Evolutionary conservation across 257 asterid species (phyloP).

Genomic region (Nicotiana tomentosiformis): DNA sequence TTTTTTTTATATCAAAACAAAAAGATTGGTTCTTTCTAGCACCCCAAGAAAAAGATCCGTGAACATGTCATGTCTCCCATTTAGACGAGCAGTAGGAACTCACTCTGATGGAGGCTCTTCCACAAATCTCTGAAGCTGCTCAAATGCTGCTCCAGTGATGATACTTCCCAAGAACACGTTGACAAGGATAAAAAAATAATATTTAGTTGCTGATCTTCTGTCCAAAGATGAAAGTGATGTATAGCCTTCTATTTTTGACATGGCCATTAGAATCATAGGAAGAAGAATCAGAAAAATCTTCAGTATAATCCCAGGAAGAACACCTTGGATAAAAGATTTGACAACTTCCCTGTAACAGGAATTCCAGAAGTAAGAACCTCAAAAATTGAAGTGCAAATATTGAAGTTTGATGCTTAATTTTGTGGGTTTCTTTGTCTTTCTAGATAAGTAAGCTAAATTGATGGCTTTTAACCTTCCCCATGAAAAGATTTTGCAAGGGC

Average conservation of each 20-base stretch:
- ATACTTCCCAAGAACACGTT: slow-evolving; percentile 21
- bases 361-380: neutral
- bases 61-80: neutral
- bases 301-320: slow-evolving; percentile 20
- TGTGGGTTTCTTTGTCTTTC: neutral
- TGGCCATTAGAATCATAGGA: slow-evolving; percentile 19
- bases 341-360: slow-evolving; percentile 14
- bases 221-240: slow-evolving; percentile 20
- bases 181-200: slow-evolving; percentile 13
- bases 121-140: slow-evolving; percentile 18
- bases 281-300: slow-evolving; percentile 18
- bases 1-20: neutral
- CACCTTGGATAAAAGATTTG: slow-evolving; percentile 24
- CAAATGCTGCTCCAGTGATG: slow-evolving; percentile 21
- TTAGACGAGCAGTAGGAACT: neutral
- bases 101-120: slow-evolving; percentile 16
- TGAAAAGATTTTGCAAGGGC: neutral
- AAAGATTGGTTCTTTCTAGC: neutral
- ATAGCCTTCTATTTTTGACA: slow-evolving; percentile 25
- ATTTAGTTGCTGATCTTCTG: slow-evolving; percentile 23
- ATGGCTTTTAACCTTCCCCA: neutral
- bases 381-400: neutral
- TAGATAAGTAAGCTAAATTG: neutral
- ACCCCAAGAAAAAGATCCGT: neutral
- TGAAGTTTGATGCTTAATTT: neutral